phyloP scores from a whole-genome alignment of 257 asterid species.

The Capsicum rhomboideum region DNA sequence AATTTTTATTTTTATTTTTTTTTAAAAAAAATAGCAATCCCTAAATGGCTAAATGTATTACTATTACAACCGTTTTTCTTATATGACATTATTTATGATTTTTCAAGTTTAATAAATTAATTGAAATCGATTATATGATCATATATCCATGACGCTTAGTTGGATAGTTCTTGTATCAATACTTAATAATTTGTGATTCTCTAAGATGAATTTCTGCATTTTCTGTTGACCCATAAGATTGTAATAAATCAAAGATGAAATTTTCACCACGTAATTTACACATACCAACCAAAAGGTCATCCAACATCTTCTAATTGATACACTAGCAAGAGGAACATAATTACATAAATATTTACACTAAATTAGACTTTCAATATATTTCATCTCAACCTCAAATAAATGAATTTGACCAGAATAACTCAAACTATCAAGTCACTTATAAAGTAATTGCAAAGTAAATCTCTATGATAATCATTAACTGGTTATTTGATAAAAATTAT shows the following conservation, averaged over 20 bases:
- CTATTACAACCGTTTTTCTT: neutral
- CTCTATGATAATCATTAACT: neutral
- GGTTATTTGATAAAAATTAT: too few species aligned
- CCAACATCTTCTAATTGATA: neutral
- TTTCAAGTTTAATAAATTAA: neutral
- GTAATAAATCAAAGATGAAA: too few species aligned
- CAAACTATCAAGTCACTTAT: neutral
- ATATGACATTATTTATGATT: neutral
- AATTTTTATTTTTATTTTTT: too few species aligned
- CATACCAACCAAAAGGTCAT: neutral
- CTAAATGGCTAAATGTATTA: neutral
- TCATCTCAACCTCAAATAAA: neutral
- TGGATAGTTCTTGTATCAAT: neutral
- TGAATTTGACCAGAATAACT: neutral
- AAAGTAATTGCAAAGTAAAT: neutral
- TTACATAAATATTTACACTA: neutral
- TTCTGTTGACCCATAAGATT: neutral
- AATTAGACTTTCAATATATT: neutral
- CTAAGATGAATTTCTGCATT: neutral
- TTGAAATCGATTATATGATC: neutral
- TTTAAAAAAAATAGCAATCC: too few species aligned
- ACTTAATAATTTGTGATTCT: neutral
- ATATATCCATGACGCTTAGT: neutral
- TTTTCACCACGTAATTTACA: neutral
- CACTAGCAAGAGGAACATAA: neutral